Percentiles rank a stretch among this genome's conserved stretches.
phyloP scores from a whole-genome alignment of 768 basidiomycete species.

The Multifurca ochricompacta region DNA sequence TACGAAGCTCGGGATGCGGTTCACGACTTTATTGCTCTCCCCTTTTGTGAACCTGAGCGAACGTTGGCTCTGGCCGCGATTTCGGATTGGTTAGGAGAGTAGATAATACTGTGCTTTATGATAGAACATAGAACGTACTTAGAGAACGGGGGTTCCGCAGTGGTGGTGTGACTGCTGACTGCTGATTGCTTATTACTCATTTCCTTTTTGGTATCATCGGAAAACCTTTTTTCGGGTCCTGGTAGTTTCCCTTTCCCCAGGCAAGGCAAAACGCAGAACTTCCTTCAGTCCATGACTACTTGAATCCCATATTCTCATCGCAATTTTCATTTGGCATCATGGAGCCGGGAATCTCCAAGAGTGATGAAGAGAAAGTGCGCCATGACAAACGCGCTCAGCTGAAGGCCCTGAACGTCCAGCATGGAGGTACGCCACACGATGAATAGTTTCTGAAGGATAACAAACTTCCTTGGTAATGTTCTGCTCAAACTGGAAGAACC shows the following conservation, averaged over 20 bases:
- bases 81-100: constrained; percentile 17
- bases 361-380: constrained; percentile 46
- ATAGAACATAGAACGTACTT: too few relatives aligned
- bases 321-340: not conserved
- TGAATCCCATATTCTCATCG: not conserved
- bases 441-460: constrained; percentile 34
- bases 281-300: not conserved
- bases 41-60: constrained; percentile 25
- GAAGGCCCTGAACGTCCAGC: constrained; percentile 47
- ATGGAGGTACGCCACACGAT: constrained; percentile 27
- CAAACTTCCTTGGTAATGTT: not conserved
- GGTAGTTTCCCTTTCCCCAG: too few relatives aligned
- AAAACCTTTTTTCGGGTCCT: not conserved
- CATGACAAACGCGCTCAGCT: constrained; percentile 50
- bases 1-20: constrained; percentile 27
- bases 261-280: not conserved
- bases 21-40: constrained; percentile 25
- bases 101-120: not conserved
- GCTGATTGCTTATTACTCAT: too few relatives aligned
- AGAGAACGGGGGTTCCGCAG: too few relatives aligned
- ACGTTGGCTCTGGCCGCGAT: constrained; percentile 20
- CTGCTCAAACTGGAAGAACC: constrained; percentile 40
- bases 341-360: constrained; percentile 26
- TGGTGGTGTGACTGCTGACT: too few relatives aligned
- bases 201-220: constrained; percentile 16